A percentile compares a stretch with the other conserved stretches of the same genome.
Conservation (phyloP, 2,329 filamentous ascomycete genomes). For the Sclerotinia trifoliorum region DNA sequence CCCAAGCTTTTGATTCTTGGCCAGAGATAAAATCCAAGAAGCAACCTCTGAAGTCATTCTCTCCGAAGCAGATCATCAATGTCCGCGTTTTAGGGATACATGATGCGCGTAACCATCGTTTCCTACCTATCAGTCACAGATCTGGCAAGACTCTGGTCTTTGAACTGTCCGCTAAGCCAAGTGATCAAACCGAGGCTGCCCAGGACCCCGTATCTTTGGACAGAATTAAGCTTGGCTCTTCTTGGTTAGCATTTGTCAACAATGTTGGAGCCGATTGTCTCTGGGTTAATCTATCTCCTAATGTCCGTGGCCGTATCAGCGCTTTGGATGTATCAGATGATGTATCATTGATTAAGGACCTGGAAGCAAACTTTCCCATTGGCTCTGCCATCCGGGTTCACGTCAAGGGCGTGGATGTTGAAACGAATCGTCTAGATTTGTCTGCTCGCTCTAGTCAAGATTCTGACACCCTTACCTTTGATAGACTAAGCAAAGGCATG, state of each 20-base stretch:
- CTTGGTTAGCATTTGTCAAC: slow-evolving; percentile 83
- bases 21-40: slow-evolving; percentile 83
- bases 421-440: slow-evolving; percentile 76
- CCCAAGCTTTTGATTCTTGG: slow-evolving; percentile 85
- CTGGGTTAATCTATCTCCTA: slow-evolving; percentile 89
- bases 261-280: slow-evolving; percentile 76
- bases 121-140: slow-evolving; percentile 86
- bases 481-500: slow-evolving; percentile 73
- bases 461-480: slow-evolving; percentile 61
- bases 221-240: slow-evolving; percentile 68
- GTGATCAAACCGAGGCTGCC: slow-evolving; percentile 51
- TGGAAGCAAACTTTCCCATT: slow-evolving; percentile 78
- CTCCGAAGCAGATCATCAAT: slow-evolving; percentile 65
- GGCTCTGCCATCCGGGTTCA: slow-evolving; percentile 84
- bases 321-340: slow-evolving; percentile 86
- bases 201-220: slow-evolving; percentile 67
- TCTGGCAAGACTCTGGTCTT: slow-evolving; percentile 75
- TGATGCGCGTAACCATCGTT: slow-evolving; percentile 85
- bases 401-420: slow-evolving; percentile 70
- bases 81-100: slow-evolving; percentile 84
- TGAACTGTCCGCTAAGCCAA: slow-evolving; percentile 80
- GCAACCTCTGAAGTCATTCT: slow-evolving; percentile 73
- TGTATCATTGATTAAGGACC: slow-evolving; percentile 71
- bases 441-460: slow-evolving; percentile 66
- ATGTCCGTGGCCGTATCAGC: slow-evolving; percentile 78